Evolutionary conservation across 441 rosid genomes (phyloP).

Genomic region (Jatropha podagrica): DNA sequence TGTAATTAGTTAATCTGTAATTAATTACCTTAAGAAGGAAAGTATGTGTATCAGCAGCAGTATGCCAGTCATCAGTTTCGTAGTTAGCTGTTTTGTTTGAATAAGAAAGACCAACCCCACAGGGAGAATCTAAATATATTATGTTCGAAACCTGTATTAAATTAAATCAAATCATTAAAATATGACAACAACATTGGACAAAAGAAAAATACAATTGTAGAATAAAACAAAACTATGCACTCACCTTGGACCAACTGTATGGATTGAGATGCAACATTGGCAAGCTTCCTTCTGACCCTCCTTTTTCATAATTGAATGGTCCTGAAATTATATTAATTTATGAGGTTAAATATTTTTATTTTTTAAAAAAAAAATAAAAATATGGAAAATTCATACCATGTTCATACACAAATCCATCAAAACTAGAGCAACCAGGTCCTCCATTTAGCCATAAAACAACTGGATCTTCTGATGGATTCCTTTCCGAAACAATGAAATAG

Average conservation of each 20-base stretch:
- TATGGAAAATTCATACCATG: constrained; percentile 1
- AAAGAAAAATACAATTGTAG: neutral
- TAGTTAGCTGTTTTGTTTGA: constrained; percentile 29
- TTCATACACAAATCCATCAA: constrained; percentile 42
- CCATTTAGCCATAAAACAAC: constrained; percentile 71
- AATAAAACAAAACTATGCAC: neutral
- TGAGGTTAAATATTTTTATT: neutral
- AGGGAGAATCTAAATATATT: constrained; percentile 60
- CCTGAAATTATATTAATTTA: neutral
- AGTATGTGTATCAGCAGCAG: constrained; percentile 47
- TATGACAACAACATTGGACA: no score
- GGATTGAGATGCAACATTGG: constrained; percentile 20
- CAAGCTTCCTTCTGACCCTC: constrained; percentile 1
- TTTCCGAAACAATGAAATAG: constrained; percentile 55
- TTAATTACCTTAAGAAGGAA: constrained; percentile 46
- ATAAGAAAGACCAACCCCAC: constrained; percentile 62
- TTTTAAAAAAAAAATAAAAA: neutral
- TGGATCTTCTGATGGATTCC: constrained; percentile 49
- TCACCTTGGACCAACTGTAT: constrained; percentile 18
- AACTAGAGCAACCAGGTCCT: constrained; percentile 77
- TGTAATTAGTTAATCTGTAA: neutral
- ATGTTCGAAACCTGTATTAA: constrained; percentile 48
- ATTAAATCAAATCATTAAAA: neutral
- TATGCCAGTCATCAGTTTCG: constrained; percentile 39
- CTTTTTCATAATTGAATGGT: constrained; percentile 20